Percentiles rank a stretch among this genome's conserved stretches.
These are phyloP conservation scores for Onygena corvina DNA, from an alignment of 2,329 filamentous ascomycete species.

Conservation along the genomic window DNA sequence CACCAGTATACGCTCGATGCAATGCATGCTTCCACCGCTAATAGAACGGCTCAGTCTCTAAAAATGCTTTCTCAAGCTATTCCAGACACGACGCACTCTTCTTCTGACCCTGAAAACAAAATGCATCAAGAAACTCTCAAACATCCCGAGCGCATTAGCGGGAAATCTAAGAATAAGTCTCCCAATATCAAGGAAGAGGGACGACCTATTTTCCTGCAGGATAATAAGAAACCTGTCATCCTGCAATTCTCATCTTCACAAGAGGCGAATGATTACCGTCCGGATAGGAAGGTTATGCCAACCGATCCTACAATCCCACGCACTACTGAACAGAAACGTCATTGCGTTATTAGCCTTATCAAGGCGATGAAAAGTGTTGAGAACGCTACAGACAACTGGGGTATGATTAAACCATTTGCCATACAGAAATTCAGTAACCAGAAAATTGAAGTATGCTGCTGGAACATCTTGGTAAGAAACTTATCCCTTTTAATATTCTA, in stretches of 20 bases:
- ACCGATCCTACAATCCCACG: constrained; percentile 22
- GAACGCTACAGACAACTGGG: constrained; percentile 22
- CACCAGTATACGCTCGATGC: too few species aligned
- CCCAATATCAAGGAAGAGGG: neutral
- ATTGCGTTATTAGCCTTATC: constrained; percentile 23
- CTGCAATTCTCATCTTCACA: constrained; percentile 16
- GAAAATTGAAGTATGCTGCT: constrained; percentile 24
- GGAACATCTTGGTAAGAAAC: constrained; percentile 23
- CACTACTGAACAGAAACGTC: constrained; percentile 15
- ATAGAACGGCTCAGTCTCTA: too few species aligned
- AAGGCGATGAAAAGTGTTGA: constrained; percentile 25
- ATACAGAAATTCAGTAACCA: constrained; percentile 18
- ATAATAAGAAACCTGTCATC: neutral
- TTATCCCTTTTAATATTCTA: neutral
- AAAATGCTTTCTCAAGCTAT: too few species aligned
- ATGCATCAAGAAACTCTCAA: neutral
- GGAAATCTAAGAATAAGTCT: neutral
- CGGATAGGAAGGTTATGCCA: constrained; percentile 8
- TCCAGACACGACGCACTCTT: neutral
- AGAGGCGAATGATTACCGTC: constrained; percentile 16
- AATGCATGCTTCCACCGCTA: too few species aligned
- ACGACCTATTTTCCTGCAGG: neutral
- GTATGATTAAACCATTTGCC: constrained; percentile 25
- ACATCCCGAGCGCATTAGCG: neutral
- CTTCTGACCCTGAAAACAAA: neutral